These are phyloP conservation scores for Hexamita inflata DNA, from an alignment of 208 protist species.

Conservation along the genomic window DNA sequence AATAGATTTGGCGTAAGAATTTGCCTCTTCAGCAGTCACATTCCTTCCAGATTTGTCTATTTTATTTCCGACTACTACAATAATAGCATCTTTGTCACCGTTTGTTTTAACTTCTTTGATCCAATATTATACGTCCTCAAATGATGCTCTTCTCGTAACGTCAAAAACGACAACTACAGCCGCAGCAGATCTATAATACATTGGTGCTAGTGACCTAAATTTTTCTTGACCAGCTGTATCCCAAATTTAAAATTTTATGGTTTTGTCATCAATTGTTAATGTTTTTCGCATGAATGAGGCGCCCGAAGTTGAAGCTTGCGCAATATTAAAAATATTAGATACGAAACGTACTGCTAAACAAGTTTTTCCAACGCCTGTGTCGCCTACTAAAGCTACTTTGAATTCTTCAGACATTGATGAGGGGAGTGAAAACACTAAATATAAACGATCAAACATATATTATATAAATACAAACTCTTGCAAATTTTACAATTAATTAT, in stretches of 20 bases:
- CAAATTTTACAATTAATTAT: too few relatives aligned
- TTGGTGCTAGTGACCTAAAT: slow-evolving; percentile 28
- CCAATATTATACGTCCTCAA: slow-evolving; percentile 24
- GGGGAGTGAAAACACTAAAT: too few relatives aligned
- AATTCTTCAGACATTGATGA: too few relatives aligned
- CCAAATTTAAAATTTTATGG: slow-evolving; percentile 38
- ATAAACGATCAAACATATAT: too few relatives aligned
- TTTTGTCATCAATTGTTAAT: slow-evolving; percentile 20
- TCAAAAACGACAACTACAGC: slow-evolving; percentile 29
- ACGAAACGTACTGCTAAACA: slow-evolving; percentile 25
- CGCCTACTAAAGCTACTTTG: too few relatives aligned
- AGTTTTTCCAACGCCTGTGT: slow-evolving; percentile 28
- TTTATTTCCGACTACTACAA: slow-evolving; percentile 26
- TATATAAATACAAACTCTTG: too few relatives aligned
- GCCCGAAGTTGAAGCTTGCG: slow-evolving; percentile 13
- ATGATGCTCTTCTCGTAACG: slow-evolving; percentile 19
- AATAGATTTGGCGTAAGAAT: too few relatives aligned
- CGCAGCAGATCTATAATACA: slow-evolving; percentile 28
- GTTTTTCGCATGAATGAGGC: slow-evolving; percentile 35
- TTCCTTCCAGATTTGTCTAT: too few relatives aligned
- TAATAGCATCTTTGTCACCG: slow-evolving; percentile 9
- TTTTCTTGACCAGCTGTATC: slow-evolving; percentile 33
- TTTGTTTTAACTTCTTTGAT: slow-evolving; percentile 4
- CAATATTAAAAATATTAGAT: not conserved
- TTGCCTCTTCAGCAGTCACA: too few relatives aligned